These are phyloP conservation scores for Monosporozyma aerobia DNA, from an alignment of 805 yeast genomes.

Conservation along the genomic window DNA sequence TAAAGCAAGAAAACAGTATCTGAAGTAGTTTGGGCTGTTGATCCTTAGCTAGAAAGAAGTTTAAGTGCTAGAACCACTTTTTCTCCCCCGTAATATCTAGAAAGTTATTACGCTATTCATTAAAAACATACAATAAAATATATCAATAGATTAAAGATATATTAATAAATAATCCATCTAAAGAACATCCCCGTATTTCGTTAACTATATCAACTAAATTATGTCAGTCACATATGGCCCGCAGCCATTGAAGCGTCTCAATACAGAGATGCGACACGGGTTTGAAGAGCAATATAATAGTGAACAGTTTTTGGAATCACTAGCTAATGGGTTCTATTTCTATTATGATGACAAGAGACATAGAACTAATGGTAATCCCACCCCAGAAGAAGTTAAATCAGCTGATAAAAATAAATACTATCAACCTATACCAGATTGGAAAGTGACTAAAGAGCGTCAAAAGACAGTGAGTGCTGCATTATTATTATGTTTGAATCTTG, in stretches of 20 bases:
- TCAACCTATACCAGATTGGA: slow-evolving; percentile 83
- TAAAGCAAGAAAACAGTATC: neutral
- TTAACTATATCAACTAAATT: neutral
- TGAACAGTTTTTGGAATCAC: slow-evolving; percentile 44
- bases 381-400: slow-evolving; percentile 43
- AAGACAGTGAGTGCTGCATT: slow-evolving; percentile 91
- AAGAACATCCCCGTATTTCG: neutral
- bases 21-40: neutral
- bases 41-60: neutral
- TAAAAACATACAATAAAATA: too few species aligned
- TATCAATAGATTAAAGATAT: neutral
- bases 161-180: neutral
- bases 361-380: slow-evolving; percentile 79
- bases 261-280: slow-evolving; percentile 57
- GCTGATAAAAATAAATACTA: slow-evolving; percentile 39
- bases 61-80: neutral
- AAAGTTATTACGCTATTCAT: neutral
- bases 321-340: slow-evolving; percentile 62
- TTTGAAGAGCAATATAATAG: slow-evolving; percentile 45
- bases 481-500: slow-evolving; percentile 80
- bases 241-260: slow-evolving; percentile 38
- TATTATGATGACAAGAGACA: slow-evolving; percentile 91
- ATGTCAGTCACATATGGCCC: slow-evolving; percentile 29
- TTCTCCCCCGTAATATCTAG: neutral
- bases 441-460: slow-evolving; percentile 78